phyloP scores from a whole-genome alignment of 768 basidiomycete genomes.

The Cystofilobasidium capitatum region DNA sequence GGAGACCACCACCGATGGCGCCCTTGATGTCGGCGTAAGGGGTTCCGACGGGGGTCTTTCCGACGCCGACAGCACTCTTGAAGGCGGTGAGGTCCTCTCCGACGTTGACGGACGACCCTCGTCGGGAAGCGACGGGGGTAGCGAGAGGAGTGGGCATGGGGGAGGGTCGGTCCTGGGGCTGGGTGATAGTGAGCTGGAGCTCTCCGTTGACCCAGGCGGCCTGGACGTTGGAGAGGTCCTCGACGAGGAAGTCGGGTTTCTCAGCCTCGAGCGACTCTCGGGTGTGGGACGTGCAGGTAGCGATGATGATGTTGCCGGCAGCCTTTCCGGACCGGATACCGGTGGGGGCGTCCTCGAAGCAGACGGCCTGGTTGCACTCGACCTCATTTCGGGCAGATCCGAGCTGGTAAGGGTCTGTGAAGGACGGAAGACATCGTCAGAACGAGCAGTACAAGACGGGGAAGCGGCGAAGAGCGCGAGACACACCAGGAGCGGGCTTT shows the following conservation, averaged over 20 bases:
- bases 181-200: conserved; percentile 37
- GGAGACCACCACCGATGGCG: not conserved
- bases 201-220: conserved; percentile 36
- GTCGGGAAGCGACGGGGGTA: conserved; percentile 37
- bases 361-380: conserved; percentile 50
- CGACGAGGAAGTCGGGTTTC: conserved; percentile 40
- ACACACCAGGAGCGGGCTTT: too few species aligned
- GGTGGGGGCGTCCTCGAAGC: conserved; percentile 56
- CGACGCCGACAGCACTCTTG: conserved; percentile 27
- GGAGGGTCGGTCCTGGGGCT: conserved; percentile 37
- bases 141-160: conserved; percentile 39
- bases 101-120: conserved; percentile 30
- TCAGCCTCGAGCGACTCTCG: conserved; percentile 42
- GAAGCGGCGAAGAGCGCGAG: too few species aligned
- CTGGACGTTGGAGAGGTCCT: conserved; percentile 38
- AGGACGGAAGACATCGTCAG: too few species aligned
- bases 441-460: too few species aligned
- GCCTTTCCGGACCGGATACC: conserved; percentile 66
- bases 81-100: conserved; percentile 32
- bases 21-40: not conserved
- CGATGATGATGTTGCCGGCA: conserved; percentile 68
- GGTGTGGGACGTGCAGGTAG: conserved; percentile 71
- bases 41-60: conserved; percentile 1
- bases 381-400: conserved; percentile 58
- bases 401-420: conserved; percentile 75